Evolutionary conservation across 164 flowering plant genomes (phyloP), one percentile per base, ranked within the genome.

Genomic region (Berberis vulgaris): DNA sequence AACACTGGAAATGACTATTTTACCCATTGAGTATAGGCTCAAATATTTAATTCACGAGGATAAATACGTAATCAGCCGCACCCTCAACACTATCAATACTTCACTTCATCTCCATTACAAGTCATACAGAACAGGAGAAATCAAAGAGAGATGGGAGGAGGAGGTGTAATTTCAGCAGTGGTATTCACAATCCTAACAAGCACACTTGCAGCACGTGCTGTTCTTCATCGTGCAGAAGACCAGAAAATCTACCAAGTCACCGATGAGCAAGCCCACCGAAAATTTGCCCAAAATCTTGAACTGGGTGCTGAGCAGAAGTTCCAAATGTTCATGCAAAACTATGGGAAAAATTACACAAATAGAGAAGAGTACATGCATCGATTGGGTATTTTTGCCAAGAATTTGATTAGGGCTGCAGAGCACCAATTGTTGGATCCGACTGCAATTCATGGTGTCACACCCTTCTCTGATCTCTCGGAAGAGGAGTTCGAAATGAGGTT

Each of bases 361-460:
- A 77, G 77, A 49, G 87, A 81, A 64, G 98, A 92, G 81, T 85
- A 87, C 70, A 41, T 81, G n/a, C 82, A 70, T 70, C 85, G 98
- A 41, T 76, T 87, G 2, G 82, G 79, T 45, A 68, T 89, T 6
- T 92, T 92, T 57, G 84, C 81, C 1, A 65, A 49, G 76, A 92
- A 92, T 63, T 4, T 89, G 71, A 57, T 76, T 1, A 78, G 81
- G 73, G 98, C 95, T 6, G 88, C 83, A 3, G 84, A 86, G 75
- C 84, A 92, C 72, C 96, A 85, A 77, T 81, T 76, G 39, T 39
- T 84, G 65, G 95, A 92, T 62, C 98, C 95, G 9, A 78, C 89
- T 11, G 96, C 96, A 1, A 65, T 77, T 41, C 98, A 89, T 63
- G 96, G 96, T 0, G 81, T 92, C 9, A 92, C 96, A 3, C 87